Percentiles rank a stretch among this genome's conserved stretches.
These are phyloP conservation scores for Coemansia asiatica DNA, from an alignment of 192 early-diverging fungal genomes.

Conservation along the genomic window DNA sequence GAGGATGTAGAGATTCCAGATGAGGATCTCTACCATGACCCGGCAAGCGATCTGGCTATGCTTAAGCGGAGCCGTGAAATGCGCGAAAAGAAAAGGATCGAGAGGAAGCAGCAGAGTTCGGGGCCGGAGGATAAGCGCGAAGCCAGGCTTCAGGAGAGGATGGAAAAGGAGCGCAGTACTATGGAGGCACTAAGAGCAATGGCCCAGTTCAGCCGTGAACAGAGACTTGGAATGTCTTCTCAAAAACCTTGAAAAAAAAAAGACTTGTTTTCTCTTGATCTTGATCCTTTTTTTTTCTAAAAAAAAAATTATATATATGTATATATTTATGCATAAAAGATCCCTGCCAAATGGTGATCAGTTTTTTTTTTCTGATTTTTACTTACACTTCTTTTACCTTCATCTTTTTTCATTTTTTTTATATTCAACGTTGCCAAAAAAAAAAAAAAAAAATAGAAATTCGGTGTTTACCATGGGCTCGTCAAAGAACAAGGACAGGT, in stretches of 20 bases:
- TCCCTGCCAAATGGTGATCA: background rate
- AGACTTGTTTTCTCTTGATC: slow-evolving; percentile 4
- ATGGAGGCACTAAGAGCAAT: slow-evolving; percentile 69
- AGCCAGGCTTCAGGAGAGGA: slow-evolving; percentile 46
- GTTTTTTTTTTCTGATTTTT: background rate
- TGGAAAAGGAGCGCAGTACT: slow-evolving; percentile 71
- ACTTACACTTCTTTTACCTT: background rate
- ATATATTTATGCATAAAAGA: too few relatives aligned
- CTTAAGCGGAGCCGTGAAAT: slow-evolving; percentile 44
- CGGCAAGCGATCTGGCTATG: slow-evolving; percentile 43
- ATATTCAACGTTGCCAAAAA: background rate
- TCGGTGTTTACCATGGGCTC: background rate
- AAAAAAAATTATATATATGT: too few relatives aligned
- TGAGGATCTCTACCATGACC: slow-evolving; percentile 47
- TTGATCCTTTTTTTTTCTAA: background rate
- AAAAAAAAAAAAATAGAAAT: background rate
- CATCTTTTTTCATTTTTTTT: background rate
- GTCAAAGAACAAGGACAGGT: background rate
- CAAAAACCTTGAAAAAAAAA: background rate
- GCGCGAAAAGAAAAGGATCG: slow-evolving; percentile 29
- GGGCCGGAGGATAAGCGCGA: slow-evolving; percentile 26
- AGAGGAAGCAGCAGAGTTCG: slow-evolving; percentile 11
- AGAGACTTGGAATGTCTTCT: slow-evolving; percentile 41
- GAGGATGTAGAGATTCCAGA: slow-evolving; percentile 34
- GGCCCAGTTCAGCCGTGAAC: slow-evolving; percentile 59